A percentile compares a stretch with the other conserved stretches of the same genome.
Conservation (phyloP, 2,329 filamentous ascomycete species). For the Fusarium sp. region DNA sequence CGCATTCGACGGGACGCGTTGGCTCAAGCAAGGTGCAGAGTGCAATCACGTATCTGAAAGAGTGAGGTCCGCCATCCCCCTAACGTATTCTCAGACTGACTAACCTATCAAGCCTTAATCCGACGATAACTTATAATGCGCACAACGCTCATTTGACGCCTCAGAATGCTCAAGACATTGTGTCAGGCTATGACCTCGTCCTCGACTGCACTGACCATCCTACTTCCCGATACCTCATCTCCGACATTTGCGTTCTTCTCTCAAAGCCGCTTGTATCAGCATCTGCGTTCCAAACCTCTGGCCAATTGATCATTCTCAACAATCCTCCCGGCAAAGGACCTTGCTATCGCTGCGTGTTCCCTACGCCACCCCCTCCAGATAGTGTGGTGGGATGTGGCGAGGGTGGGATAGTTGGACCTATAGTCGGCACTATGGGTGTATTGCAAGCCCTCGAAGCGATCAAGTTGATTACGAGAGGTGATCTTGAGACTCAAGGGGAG, state of each 20-base stretch:
- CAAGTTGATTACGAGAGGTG: slow-evolving; percentile 72
- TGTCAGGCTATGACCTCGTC: slow-evolving; percentile 79
- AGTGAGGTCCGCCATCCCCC: slow-evolving; percentile 51
- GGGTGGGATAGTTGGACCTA: slow-evolving; percentile 89
- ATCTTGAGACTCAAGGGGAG: slow-evolving; percentile 32
- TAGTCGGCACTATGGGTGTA: slow-evolving; percentile 92
- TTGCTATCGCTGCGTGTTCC: slow-evolving; percentile 95
- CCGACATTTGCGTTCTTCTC: slow-evolving; percentile 84
- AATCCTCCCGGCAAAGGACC: slow-evolving; percentile 79
- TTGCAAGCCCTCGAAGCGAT: slow-evolving; percentile 90
- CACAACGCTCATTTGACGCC: slow-evolving; percentile 73
- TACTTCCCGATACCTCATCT: slow-evolving; percentile 89
- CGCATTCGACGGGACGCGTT: slow-evolving; percentile 76
- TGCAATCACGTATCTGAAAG: slow-evolving; percentile 66
- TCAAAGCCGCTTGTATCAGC: slow-evolving; percentile 85
- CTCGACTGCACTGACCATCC: slow-evolving; percentile 97
- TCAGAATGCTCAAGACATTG: slow-evolving; percentile 71
- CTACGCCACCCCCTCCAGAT: slow-evolving; percentile 82
- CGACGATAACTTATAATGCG: slow-evolving; percentile 69
- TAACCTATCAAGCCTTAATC: slow-evolving; percentile 69
- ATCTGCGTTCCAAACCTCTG: slow-evolving; percentile 86
- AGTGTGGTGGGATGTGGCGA: slow-evolving; percentile 89
- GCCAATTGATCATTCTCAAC: slow-evolving; percentile 90
- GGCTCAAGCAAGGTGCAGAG: slow-evolving; percentile 85
- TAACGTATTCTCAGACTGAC: background rate